Percentiles rank a stretch among this genome's conserved stretches.
Evolutionary conservation across 2,329 filamentous ascomycete species (phyloP).

Genomic region (Penicillium sp.): DNA sequence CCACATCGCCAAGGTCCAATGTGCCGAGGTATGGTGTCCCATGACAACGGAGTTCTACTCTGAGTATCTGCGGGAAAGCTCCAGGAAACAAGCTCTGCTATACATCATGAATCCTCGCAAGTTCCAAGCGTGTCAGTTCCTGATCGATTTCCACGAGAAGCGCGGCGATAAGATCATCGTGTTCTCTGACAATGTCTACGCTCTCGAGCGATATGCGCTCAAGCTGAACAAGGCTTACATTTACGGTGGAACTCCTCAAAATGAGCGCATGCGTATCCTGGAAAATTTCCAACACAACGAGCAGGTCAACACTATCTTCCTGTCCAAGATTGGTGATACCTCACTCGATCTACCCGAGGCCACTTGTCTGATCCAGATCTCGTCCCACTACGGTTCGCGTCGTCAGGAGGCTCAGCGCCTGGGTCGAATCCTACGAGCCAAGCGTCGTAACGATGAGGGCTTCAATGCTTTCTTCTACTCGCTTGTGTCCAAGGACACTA

Average conservation of each 20-base stretch:
- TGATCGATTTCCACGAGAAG: constrained; percentile 97
- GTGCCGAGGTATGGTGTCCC: constrained; percentile 97
- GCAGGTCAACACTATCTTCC: constrained; percentile 84
- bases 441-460: constrained; percentile 92
- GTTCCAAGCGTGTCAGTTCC: constrained; percentile 93
- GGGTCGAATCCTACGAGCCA: constrained; percentile 89
- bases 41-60: constrained; percentile 99
- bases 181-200: constrained; percentile 96
- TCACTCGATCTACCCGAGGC: constrained; percentile 96
- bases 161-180: constrained; percentile 97
- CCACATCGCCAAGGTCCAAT: constrained; percentile 95
- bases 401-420: constrained; percentile 94
- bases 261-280: constrained; percentile 80
- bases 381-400: constrained; percentile 93
- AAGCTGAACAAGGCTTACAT: constrained; percentile 87
- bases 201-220: constrained; percentile 77
- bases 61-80: constrained; percentile 76
- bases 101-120: constrained; percentile 98
- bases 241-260: constrained; percentile 81
- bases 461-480: constrained; percentile 99
- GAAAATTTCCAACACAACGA: constrained; percentile 96
- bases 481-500: constrained; percentile 92
- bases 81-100: constrained; percentile 65
- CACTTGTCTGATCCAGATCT: constrained; percentile 95
- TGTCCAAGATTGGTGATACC: constrained; percentile 97